Evolutionary conservation across 1,139 yeast species (phyloP), one percentile per base, ranked within the genome.

Genomic region (Yamadazyma oceani): DNA sequence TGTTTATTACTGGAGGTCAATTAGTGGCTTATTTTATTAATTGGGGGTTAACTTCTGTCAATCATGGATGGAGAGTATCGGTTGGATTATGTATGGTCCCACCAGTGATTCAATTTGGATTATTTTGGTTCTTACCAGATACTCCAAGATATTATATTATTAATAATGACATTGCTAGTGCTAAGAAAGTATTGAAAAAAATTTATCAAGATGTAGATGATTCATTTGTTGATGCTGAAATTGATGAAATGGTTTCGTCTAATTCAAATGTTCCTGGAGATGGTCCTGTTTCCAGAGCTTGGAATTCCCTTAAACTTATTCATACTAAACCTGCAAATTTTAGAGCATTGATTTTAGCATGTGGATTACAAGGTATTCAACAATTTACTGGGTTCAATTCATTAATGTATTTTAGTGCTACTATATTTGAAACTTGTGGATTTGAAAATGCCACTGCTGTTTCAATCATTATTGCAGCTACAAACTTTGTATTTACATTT

Each of bases 361-460:
- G 96, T 68, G 96, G 94, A 22, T 68, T 89, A 50, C 97, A 90
- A 65, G 96, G 95, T 45, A 85, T 90, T 56, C 97, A 90, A 66
- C 97, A 90, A 63, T 88, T 89, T 53, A 85, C 96, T 15, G 97
- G 97, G 49, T 90, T 89, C 77, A 90, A 90, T 66, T 86, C 97
- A 3, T 75, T 90, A 53, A 86, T 90, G 95, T 90, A 90, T 65
- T 90, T 89, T 64, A 83, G 95, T 40, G 82, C 95, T 27, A 88
- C 96, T 2, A 82, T 90, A 48, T 90, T 90, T 59, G 82, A 86
- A 60, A 81, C 90, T 30, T 86, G 88, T 40, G 97, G 97, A 2
- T 90, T 90, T 60, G 53, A 78, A 44, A 80, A 89, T 57, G 76
- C 97, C 7, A 84, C 95, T 16, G 95, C 96, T 1, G 96, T 89